A percentile compares a stretch with the other conserved stretches of the same genome.
Evolutionary conservation across 352 stramenopile genomes (phyloP).

Genomic region (Phytophthora idaei): DNA sequence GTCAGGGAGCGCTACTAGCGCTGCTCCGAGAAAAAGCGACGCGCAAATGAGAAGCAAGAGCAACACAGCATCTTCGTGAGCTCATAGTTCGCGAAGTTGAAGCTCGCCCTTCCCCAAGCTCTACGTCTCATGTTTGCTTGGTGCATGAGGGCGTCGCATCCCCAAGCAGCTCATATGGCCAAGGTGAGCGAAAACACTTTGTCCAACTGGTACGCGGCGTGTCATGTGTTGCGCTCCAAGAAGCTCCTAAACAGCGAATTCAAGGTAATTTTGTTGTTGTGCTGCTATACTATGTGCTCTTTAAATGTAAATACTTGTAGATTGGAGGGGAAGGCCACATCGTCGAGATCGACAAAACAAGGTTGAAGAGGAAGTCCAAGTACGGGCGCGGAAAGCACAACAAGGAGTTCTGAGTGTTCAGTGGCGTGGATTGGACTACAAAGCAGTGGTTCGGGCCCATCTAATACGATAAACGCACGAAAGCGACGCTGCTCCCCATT

Average conservation of each 20-base stretch:
- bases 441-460: neutral
- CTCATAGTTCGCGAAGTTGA: neutral
- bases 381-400: slow-evolving; percentile 16
- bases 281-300: neutral
- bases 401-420: neutral
- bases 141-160: neutral
- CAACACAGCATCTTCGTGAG: neutral
- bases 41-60: neutral
- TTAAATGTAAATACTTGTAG: slow-evolving; percentile 5
- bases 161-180: slow-evolving; percentile 10
- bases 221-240: slow-evolving; percentile 8
- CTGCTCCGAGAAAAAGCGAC: neutral
- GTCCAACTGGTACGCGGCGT: slow-evolving; percentile 14
- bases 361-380: slow-evolving; percentile 34
- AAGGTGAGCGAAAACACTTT: slow-evolving; percentile 3
- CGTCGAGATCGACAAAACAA: neutral
- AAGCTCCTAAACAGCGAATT: slow-evolving; percentile 5
- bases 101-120: neutral
- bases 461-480: neutral
- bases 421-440: neutral
- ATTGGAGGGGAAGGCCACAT: slow-evolving; percentile 23
- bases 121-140: slow-evolving; percentile 8
- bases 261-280: slow-evolving; percentile 4
- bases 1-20: neutral
- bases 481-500: neutral